A percentile compares a stretch with the other conserved stretches of the same genome.
Evolutionary conservation across 768 basidiomycete genomes (phyloP).

Genomic region (Psilocybe subaeruginosa): DNA sequence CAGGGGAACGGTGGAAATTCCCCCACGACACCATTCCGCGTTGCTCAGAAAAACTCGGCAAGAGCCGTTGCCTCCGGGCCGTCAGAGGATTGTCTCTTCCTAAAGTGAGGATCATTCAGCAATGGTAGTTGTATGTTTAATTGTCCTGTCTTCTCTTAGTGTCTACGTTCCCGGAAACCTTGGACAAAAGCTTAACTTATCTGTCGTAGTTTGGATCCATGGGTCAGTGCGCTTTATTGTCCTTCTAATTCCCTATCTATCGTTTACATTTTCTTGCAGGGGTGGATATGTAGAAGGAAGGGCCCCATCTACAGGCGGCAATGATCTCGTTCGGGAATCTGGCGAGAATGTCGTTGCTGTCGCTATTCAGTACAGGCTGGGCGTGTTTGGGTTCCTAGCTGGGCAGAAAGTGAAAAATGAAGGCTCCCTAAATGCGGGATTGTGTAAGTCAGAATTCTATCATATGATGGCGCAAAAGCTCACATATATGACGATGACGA

Average conservation of each 20-base stretch:
- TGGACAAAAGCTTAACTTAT: constrained; percentile 26
- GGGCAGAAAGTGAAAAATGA: constrained; percentile 41
- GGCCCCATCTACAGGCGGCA: constrained; percentile 27
- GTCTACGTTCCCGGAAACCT: constrained; percentile 38
- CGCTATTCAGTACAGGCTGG: constrained; percentile 45
- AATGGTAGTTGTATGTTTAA: background rate
- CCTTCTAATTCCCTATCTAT: background rate
- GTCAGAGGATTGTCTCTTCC: constrained; percentile 45
- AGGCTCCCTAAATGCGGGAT: constrained; percentile 51
- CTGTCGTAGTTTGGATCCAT: constrained; percentile 48
- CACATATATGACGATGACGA: background rate
- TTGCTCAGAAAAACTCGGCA: constrained; percentile 1
- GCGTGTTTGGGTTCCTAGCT: constrained; percentile 50
- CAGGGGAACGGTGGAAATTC: constrained; percentile 30
- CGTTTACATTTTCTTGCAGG: background rate
- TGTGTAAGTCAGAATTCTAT: constrained; percentile 35
- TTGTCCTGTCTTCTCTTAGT: constrained; percentile 18
- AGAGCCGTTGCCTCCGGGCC: constrained; percentile 1
- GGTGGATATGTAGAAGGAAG: constrained; percentile 35
- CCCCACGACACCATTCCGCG: constrained; percentile 32
- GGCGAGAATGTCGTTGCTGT: constrained; percentile 38
- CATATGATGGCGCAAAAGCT: no score
- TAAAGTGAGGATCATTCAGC: constrained; percentile 30
- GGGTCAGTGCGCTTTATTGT: constrained; percentile 28
- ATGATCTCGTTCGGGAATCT: constrained; percentile 38